phyloP scores from a whole-genome alignment of 129 eudicot genomes.

The Cynara cardunculus region DNA sequence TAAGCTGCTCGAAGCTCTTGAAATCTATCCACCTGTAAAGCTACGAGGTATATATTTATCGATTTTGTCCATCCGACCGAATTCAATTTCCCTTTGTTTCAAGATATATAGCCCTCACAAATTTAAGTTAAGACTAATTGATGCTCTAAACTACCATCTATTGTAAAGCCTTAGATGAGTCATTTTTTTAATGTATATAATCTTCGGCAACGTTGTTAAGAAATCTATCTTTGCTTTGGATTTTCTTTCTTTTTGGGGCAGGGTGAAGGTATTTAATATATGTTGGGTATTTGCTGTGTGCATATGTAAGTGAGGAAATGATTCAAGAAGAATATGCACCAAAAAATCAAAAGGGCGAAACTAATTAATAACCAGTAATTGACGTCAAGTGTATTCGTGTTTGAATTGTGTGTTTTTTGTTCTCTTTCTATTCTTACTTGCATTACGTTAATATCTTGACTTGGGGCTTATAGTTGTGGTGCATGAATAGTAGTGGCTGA shows the following conservation, averaged over 20 bases:
- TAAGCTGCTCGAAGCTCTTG: slow-evolving; percentile 77
- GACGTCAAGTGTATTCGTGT: neutral
- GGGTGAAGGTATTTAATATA: no score
- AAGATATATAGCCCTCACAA: neutral
- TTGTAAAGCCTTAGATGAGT: neutral
- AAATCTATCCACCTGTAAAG: slow-evolving; percentile 82
- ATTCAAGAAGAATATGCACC: neutral
- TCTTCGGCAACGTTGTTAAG: neutral
- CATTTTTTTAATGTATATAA: neutral
- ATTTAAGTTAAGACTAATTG: neutral
- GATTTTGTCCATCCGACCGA: neutral
- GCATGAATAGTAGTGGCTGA: neutral
- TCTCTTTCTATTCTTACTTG: neutral
- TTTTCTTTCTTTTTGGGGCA: no score
- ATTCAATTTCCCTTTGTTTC: neutral
- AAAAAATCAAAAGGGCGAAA: neutral
- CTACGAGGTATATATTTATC: slow-evolving; percentile 48
- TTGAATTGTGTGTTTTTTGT: neutral
- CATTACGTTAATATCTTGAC: neutral
- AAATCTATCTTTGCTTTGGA: neutral
- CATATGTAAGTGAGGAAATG: no score
- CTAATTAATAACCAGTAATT: neutral
- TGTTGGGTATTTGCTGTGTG: no score
- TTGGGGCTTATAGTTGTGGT: slow-evolving; percentile 1
- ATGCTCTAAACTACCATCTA: neutral